A percentile compares a stretch with the other conserved stretches of the same genome.
These are phyloP conservation scores for Hysterium pulicare DNA, from an alignment of 2,329 filamentous ascomycete species.

Conservation along the genomic window DNA sequence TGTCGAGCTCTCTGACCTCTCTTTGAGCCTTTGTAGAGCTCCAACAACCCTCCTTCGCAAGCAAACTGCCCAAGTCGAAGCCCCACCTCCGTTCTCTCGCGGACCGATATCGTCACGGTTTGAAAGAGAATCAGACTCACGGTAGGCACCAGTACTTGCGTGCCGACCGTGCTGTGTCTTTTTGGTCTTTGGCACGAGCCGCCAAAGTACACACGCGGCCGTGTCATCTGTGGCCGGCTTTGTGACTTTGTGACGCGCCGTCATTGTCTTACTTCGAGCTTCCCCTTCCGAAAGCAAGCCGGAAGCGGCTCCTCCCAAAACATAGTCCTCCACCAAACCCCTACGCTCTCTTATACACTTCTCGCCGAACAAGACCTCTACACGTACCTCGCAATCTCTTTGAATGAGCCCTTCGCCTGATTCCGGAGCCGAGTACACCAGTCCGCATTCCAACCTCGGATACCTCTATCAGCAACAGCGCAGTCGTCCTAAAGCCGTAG, in stretches of 20 bases:
- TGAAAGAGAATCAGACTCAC: not conserved
- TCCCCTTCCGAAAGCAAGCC: too few species aligned
- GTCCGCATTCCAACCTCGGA: slow-evolving; percentile 32
- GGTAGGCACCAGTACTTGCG: not conserved
- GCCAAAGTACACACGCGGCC: too few species aligned
- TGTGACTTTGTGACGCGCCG: too few species aligned
- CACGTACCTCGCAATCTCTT: slow-evolving; percentile 15
- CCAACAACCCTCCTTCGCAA: not conserved
- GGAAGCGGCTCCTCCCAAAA: too few species aligned
- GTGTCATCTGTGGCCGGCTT: too few species aligned
- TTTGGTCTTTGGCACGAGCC: too few species aligned
- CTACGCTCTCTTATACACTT: slow-evolving; percentile 4
- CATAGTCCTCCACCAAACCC: not conserved
- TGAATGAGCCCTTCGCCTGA: slow-evolving; percentile 41
- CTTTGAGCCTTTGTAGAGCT: not conserved
- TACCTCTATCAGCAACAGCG: slow-evolving; percentile 36
- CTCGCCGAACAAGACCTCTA: slow-evolving; percentile 6
- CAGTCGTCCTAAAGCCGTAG: slow-evolving; percentile 30
- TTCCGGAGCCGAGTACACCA: slow-evolving; percentile 24
- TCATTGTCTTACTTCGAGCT: too few species aligned
- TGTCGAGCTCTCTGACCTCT: not conserved
- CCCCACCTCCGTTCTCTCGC: not conserved
- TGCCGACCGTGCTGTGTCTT: not conserved
- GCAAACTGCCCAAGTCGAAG: not conserved
- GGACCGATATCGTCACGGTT: not conserved